These are phyloP conservation scores for Saururus chinensis DNA, from an alignment of 164 flowering plant species.

Conservation along the genomic window DNA sequence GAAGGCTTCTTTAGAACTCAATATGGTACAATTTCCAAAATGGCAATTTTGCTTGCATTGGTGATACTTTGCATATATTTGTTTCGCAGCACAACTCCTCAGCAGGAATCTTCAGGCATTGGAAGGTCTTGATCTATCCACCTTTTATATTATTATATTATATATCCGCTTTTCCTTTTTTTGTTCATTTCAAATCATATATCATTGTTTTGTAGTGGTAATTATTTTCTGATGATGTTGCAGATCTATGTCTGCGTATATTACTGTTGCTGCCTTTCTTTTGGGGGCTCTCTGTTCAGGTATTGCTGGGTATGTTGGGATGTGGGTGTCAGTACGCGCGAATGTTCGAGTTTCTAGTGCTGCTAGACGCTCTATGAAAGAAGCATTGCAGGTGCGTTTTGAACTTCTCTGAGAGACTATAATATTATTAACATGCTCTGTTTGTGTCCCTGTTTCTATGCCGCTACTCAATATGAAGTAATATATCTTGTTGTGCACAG, in stretches of 20 bases:
- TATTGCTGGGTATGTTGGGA: constrained; percentile 96
- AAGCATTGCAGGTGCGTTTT: constrained; percentile 81
- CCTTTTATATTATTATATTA: too few species aligned
- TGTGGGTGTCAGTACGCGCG: constrained; percentile 99
- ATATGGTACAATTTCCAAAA: constrained; percentile 92
- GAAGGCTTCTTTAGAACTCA: constrained; percentile 98
- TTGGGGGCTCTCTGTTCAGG: constrained; percentile 96
- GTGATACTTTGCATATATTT: constrained; percentile 73
- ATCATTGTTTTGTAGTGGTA: not conserved
- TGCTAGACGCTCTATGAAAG: constrained; percentile 95
- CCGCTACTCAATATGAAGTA: too few species aligned
- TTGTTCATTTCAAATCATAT: too few species aligned
- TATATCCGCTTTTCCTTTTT: not conserved
- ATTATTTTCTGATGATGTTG: constrained; percentile 16
- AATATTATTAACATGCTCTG: not conserved
- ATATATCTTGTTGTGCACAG: constrained; percentile 25
- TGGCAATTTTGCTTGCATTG: constrained; percentile 74
- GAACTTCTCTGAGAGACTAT: not conserved
- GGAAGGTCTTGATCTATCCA: constrained; percentile 45
- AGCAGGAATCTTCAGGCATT: constrained; percentile 79
- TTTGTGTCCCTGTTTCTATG: not conserved
- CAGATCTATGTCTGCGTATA: constrained; percentile 79
- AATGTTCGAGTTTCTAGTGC: constrained; percentile 99
- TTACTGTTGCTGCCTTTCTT: constrained; percentile 91
- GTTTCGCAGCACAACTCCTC: constrained; percentile 78